A percentile compares a stretch with the other conserved stretches of the same genome.
phyloP scores from a whole-genome alignment of 2,329 filamentous ascomycete genomes.

The Penicillium sp. region DNA sequence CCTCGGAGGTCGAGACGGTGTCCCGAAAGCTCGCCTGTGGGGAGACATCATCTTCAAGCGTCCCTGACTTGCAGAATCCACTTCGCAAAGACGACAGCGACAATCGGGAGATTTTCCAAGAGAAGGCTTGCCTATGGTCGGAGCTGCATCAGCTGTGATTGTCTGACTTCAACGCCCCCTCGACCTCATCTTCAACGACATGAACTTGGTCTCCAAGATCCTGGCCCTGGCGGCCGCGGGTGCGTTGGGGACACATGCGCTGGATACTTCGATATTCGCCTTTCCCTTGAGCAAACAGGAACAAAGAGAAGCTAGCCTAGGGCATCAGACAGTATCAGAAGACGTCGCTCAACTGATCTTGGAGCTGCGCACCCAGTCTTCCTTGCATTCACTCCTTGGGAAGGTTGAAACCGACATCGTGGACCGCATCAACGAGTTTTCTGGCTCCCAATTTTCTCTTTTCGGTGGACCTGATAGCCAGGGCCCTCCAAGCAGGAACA shows the following conservation, averaged over 20 bases:
- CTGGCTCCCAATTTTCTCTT: constrained; percentile 56
- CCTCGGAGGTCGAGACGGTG: not conserved
- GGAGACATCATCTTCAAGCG: not conserved
- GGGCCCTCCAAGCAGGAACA: constrained; percentile 32
- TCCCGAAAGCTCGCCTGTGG: not conserved
- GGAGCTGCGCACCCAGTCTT: constrained; percentile 54
- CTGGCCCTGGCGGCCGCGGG: constrained; percentile 32
- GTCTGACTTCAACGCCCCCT: not conserved
- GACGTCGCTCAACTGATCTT: constrained; percentile 45
- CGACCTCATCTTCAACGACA: constrained; percentile 19
- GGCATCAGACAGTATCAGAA: constrained; percentile 27
- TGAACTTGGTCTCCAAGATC: constrained; percentile 35
- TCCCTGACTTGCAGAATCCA: not conserved
- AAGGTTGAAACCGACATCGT: constrained; percentile 55
- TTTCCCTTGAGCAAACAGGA: constrained; percentile 27
- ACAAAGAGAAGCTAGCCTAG: not conserved
- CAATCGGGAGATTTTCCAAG: not conserved
- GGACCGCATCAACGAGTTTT: constrained; percentile 63
- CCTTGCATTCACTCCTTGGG: constrained; percentile 50
- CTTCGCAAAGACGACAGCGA: not conserved
- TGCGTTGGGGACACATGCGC: constrained; percentile 33
- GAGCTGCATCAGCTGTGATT: not conserved
- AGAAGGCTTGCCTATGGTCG: not conserved
- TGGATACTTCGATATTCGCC: constrained; percentile 41
- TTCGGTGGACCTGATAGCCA: constrained; percentile 47